phyloP scores from a whole-genome alignment of 2,329 filamentous ascomycete species.

The Colletotrichum costaricense region DNA sequence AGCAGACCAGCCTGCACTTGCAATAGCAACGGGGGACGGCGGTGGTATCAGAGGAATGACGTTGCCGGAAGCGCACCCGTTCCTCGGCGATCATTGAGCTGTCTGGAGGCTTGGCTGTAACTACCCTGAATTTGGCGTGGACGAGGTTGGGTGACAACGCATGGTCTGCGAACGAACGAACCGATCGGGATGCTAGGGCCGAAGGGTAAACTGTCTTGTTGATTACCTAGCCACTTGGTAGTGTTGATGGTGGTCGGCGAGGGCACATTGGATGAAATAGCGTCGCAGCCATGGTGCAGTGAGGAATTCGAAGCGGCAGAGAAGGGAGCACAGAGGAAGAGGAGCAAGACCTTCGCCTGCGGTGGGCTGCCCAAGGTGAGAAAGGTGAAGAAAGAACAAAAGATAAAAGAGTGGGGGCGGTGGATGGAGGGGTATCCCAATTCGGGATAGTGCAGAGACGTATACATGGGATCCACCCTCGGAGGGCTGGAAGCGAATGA shows the following conservation, averaged over 20 bases:
- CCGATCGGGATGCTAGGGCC: neutral
- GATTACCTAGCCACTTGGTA: neutral
- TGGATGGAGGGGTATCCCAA: neutral
- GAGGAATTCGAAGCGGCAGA: neutral
- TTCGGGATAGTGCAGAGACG: too few relatives aligned
- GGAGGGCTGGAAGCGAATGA: neutral
- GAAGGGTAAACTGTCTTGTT: neutral
- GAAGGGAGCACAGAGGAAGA: neutral
- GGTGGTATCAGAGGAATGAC: constrained; percentile 2
- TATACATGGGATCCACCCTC: neutral
- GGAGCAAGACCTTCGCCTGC: too few relatives aligned
- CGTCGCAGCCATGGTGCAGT: neutral
- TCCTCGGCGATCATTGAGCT: constrained; percentile 1
- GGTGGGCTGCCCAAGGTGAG: too few relatives aligned
- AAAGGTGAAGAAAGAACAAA: neutral
- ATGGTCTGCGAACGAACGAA: constrained; percentile 12
- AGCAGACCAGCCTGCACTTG: neutral
- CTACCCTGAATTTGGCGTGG: neutral
- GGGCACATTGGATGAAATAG: neutral
- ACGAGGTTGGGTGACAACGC: constrained; percentile 7
- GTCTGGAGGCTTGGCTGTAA: neutral
- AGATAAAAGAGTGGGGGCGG: neutral
- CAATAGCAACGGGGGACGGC: neutral
- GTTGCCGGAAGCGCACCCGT: constrained; percentile 16
- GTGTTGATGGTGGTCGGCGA: neutral